Conservation (phyloP, 441 rosid genomes). For the Brassica hybrid region DNA sequence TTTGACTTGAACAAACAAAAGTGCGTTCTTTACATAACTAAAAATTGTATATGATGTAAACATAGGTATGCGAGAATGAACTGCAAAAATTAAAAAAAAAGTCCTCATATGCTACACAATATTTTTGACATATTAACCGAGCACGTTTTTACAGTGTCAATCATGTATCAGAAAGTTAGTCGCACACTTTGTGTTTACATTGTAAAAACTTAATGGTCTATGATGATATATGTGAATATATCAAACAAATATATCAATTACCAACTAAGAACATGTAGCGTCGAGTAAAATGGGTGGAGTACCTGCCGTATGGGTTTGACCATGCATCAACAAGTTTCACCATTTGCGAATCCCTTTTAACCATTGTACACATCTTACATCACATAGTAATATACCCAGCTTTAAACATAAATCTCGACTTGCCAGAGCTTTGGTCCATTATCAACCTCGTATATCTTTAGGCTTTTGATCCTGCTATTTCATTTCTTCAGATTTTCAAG, state of each 20-base stretch:
- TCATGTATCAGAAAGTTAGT: background rate
- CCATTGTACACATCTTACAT: background rate
- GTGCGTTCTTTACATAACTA: background rate
- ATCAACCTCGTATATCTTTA: background rate
- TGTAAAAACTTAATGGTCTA: background rate
- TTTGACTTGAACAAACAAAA: background rate
- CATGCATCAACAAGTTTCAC: slow-evolving; percentile 2
- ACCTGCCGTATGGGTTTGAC: background rate
- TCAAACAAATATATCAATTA: background rate
- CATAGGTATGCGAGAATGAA: slow-evolving; percentile 10
- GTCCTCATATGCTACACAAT: background rate
- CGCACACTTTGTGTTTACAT: background rate
- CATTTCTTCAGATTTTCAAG: background rate
- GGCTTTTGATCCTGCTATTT: background rate
- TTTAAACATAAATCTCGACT: background rate
- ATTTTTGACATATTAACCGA: background rate
- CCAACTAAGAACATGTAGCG: background rate
- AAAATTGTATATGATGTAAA: background rate
- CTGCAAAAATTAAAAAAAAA: background rate
- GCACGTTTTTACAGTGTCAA: background rate
- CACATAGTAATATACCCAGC: background rate
- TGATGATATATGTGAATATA: background rate
- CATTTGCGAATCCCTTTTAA: background rate
- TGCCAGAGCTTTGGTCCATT: background rate
- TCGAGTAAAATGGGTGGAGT: background rate